phyloP scores from a whole-genome alignment of 202 grass and related monocot species.

The Zoysia matrella region DNA sequence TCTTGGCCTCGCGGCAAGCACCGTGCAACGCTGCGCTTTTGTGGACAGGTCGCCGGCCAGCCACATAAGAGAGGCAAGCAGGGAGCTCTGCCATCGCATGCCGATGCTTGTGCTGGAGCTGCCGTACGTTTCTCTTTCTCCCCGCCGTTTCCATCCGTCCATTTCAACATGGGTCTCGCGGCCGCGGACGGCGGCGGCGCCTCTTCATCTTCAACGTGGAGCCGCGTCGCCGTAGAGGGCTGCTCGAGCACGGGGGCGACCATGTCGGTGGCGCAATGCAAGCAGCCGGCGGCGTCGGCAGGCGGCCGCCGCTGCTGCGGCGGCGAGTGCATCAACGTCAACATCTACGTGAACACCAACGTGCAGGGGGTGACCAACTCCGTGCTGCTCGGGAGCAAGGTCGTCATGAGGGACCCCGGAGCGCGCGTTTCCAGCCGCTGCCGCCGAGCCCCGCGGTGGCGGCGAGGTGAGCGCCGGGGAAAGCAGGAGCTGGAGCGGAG shows the following conservation, averaged over 20 bases:
- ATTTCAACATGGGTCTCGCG: slow-evolving; percentile 34
- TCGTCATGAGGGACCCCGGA: slow-evolving; percentile 59
- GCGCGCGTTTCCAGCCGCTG: slow-evolving; percentile 29
- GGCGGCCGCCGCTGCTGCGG: neutral
- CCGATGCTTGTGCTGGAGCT: neutral
- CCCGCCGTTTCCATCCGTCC: neutral
- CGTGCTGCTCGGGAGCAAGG: slow-evolving; percentile 72
- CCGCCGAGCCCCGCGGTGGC: too few relatives aligned
- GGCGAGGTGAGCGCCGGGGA: neutral
- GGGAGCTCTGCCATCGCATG: neutral
- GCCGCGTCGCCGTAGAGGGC: slow-evolving; percentile 27
- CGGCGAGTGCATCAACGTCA: slow-evolving; percentile 25
- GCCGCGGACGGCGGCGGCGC: neutral
- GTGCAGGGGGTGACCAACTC: slow-evolving; percentile 90
- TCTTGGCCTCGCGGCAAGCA: slow-evolving; percentile 14
- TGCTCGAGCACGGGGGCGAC: slow-evolving; percentile 57
- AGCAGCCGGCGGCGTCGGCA: neutral
- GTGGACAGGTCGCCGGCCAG: neutral
- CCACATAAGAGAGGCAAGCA: neutral
- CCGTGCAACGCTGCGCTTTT: neutral
- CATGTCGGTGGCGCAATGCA: slow-evolving; percentile 39
- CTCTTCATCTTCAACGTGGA: neutral
- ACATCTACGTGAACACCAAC: slow-evolving; percentile 84
- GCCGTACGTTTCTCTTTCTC: neutral
- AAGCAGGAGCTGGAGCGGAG: neutral